phyloP scores from a whole-genome alignment of 2,329 filamentous ascomycete species.

The Chalaropsis thielavioides region DNA sequence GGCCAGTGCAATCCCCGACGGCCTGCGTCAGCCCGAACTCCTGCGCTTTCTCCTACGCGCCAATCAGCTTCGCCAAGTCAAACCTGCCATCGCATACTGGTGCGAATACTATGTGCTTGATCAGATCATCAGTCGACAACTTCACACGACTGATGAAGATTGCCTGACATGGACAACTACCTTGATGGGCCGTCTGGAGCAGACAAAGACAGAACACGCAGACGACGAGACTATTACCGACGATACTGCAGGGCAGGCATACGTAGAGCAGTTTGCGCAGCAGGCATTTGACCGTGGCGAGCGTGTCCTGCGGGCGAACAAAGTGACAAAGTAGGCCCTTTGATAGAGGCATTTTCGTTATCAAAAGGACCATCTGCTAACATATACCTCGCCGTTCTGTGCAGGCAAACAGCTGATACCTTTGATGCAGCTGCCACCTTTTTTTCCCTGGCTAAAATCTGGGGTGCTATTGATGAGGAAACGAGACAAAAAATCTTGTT shows the following conservation, averaged over 20 bases:
- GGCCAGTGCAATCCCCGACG: constrained; percentile 42
- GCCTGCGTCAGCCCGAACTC: constrained; percentile 67
- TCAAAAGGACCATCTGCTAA: neutral
- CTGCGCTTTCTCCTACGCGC: constrained; percentile 72
- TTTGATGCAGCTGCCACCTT: constrained; percentile 89
- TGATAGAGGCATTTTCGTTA: neutral
- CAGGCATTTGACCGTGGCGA: constrained; percentile 79
- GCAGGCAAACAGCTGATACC: constrained; percentile 78
- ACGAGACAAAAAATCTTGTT: constrained; percentile 81
- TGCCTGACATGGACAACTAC: constrained; percentile 65
- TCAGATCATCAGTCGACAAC: constrained; percentile 66
- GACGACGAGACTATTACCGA: constrained; percentile 74
- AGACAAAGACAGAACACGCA: constrained; percentile 57
- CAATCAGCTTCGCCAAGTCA: constrained; percentile 66
- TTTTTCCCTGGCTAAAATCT: constrained; percentile 74
- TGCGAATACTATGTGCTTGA: constrained; percentile 90
- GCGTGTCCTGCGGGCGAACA: constrained; percentile 65
- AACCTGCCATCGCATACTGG: constrained; percentile 89
- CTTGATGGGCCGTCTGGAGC: constrained; percentile 84
- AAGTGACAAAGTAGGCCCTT: constrained; percentile 53
- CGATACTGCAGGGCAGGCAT: constrained; percentile 74
- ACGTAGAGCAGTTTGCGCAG: constrained; percentile 85
- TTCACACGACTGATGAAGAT: constrained; percentile 67
- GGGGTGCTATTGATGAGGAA: constrained; percentile 62
- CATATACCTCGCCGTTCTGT: neutral